Conservation (phyloP, 2,329 filamentous ascomycete genomes). For the Fusarium albosuccineum region DNA sequence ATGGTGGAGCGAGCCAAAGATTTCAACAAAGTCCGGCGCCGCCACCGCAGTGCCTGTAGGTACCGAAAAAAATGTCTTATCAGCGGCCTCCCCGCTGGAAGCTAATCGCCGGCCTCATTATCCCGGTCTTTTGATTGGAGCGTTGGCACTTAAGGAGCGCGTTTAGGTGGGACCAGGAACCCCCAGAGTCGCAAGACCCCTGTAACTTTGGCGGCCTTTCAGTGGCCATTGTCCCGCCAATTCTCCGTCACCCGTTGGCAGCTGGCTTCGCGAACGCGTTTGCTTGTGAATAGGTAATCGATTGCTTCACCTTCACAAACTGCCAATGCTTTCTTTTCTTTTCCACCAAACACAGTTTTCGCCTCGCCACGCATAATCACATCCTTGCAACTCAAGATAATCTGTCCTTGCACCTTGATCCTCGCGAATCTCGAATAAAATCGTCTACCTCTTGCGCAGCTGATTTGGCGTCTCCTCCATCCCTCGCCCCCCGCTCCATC, state of each 20-base stretch:
- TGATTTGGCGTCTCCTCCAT: not conserved
- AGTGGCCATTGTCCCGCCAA: conserved; percentile 33
- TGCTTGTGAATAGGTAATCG: conserved; percentile 1
- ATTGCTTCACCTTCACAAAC: not conserved
- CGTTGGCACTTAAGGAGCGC: conserved; percentile 32
- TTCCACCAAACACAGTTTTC: not conserved
- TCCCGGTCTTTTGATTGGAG: conserved; percentile 29
- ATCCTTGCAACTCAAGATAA: not conserved
- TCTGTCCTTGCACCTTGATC: not conserved
- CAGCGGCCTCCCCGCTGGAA: conserved; percentile 29
- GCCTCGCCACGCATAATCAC: not conserved
- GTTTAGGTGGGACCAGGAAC: conserved; percentile 12
- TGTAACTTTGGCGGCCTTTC: conserved; percentile 16
- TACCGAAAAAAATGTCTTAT: conserved; percentile 29
- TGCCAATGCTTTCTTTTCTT: not conserved
- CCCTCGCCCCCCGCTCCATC: not conserved
- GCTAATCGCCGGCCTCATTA: conserved; percentile 10
- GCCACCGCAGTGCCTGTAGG: not conserved
- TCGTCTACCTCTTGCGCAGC: not conserved
- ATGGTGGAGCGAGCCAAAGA: conserved; percentile 36
- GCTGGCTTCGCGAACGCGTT: conserved; percentile 32
- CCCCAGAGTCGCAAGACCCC: conserved; percentile 2
- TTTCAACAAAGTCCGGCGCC: conserved; percentile 19
- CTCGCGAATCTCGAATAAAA: not conserved
- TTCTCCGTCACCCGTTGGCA: not conserved